These are phyloP conservation scores for Neurospora cerealis DNA, from an alignment of 495 filamentous ascomycete genomes.

Conservation along the genomic window DNA sequence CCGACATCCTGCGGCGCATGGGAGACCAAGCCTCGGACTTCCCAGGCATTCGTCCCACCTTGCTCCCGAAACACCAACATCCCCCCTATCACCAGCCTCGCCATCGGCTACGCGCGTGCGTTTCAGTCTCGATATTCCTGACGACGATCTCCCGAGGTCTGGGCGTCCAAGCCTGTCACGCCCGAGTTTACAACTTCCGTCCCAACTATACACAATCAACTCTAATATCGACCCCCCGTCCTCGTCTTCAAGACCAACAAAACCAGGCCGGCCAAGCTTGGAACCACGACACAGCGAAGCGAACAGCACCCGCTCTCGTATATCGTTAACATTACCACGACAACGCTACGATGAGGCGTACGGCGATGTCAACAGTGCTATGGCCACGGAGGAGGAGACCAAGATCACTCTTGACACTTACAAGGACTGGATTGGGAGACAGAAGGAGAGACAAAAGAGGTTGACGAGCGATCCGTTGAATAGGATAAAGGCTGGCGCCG, in stretches of 20 bases:
- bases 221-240: slow-evolving; percentile 10
- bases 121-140: background rate
- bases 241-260: slow-evolving; percentile 1
- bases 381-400: slow-evolving; percentile 10
- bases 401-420: slow-evolving; percentile 10
- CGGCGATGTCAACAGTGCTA: slow-evolving; percentile 7
- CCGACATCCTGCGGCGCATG: background rate
- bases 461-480: slow-evolving; percentile 8
- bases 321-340: slow-evolving; percentile 17
- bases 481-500: slow-evolving; percentile 1
- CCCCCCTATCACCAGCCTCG: background rate
- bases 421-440: slow-evolving; percentile 14
- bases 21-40: background rate
- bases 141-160: background rate
- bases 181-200: slow-evolving; percentile 1
- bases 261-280: background rate
- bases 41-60: background rate
- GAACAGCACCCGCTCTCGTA: slow-evolving; percentile 6
- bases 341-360: slow-evolving; percentile 18
- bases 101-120: slow-evolving; percentile 1
- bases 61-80: background rate
- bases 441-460: slow-evolving; percentile 11
- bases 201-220: slow-evolving; percentile 21
- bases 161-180: background rate
- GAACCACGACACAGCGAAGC: background rate